These are phyloP conservation scores for Nannizziopsis barbatae DNA, from an alignment of 2,329 filamentous ascomycete species.

Conservation along the genomic window DNA sequence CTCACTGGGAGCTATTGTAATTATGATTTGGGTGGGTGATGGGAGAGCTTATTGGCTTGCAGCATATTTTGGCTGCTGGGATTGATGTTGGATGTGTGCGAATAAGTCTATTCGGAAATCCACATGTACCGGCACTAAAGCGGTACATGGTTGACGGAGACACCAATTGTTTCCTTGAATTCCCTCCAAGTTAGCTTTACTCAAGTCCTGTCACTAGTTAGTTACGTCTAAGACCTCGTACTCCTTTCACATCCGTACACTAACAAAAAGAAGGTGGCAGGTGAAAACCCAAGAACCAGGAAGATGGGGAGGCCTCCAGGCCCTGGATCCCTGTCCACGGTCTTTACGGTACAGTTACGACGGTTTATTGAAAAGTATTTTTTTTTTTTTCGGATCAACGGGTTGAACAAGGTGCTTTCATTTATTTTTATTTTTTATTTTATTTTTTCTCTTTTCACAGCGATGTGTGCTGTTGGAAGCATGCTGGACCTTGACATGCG, in stretches of 20 bases:
- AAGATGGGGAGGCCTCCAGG: neutral
- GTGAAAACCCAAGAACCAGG: conserved; percentile 6
- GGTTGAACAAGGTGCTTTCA: neutral
- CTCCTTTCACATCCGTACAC: too few relatives aligned
- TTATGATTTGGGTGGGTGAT: neutral
- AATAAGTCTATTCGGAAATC: too few relatives aligned
- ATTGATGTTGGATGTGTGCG: neutral
- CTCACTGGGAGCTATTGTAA: neutral
- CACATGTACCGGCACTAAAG: too few relatives aligned
- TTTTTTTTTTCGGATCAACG: neutral
- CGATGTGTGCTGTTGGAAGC: too few relatives aligned
- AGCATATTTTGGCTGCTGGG: neutral
- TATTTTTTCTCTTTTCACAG: too few relatives aligned
- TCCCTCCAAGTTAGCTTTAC: too few relatives aligned
- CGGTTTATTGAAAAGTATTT: neutral
- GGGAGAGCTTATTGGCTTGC: conserved; percentile 1
- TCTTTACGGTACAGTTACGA: neutral
- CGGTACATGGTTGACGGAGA: too few relatives aligned
- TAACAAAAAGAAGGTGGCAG: neutral
- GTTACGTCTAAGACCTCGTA: too few relatives aligned
- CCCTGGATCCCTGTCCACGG: neutral
- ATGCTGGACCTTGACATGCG: too few relatives aligned
- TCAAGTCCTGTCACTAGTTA: too few relatives aligned
- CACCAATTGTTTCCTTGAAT: too few relatives aligned
- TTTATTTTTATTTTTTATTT: too few relatives aligned